Base-by-base conservation (phyloP, 2,329 filamentous ascomycete genomes). In the Venturia nashicola region DNA sequence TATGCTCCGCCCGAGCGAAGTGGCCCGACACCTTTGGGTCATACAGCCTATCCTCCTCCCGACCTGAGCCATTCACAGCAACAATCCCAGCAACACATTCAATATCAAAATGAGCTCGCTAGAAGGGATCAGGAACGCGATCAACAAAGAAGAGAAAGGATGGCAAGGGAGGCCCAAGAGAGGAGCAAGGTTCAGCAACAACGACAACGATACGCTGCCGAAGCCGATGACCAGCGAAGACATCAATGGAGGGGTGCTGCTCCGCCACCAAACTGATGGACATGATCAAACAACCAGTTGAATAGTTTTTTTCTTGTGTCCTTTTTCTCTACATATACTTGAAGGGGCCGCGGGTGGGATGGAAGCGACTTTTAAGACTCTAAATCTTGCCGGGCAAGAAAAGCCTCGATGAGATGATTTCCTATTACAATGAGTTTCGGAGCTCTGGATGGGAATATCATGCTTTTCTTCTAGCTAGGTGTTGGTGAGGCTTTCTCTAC, bases 1-100 rank as follows among this genome's bases (percentile, higher is more conserved):
- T 63, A 57, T 39, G 46, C 34, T 43, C 61, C 61, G 11, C 61
- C 61, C 8, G 61, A 63, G 36, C 61, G 61, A 36, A 63, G 48
- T 44, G 46, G 42, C 14, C 42, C 46, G 5, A 63, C 61, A 2
- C 61, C 61, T n/a, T 34, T 63, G 18, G 27, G 34, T n/a, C 46
- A 63, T n/a, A 20, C n/a, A 16, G 34, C 42, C 5, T 63, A 55
- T 46, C n/a, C 32, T 23, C 61, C 61, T 42, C 27, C 32, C 9
- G 60, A 62, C n/a, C n/a, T n/a, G 27, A n/a, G 36, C 5, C 59
- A 23, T 11, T 34, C 36, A 5, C 59, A 27, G 36, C 61, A 40
- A 27, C 61, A 54, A n/a, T 18, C 46, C 9, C 59, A 46, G 20
- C 36, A 48, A 48, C 60, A 62, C 42, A 12, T 51, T 20, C 43